A percentile compares a stretch with the other conserved stretches of the same genome.
Conservation (phyloP, 352 stramenopile species). For the Phytophthora litchii region DNA sequence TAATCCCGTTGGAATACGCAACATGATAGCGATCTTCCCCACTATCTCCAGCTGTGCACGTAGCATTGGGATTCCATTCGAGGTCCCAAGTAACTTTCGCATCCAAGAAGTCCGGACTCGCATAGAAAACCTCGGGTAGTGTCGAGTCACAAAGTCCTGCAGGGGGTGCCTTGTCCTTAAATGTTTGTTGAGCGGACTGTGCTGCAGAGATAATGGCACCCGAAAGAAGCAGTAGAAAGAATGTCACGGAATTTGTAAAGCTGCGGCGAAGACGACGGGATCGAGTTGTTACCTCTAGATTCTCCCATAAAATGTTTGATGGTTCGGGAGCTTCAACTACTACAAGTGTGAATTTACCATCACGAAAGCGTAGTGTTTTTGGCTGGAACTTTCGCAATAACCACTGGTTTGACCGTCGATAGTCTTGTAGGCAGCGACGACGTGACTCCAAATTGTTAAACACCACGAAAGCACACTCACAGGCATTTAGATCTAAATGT, state of each 20-base stretch:
- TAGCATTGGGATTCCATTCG: constrained; percentile 60
- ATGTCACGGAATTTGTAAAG: constrained; percentile 75
- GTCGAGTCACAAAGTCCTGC: constrained; percentile 61
- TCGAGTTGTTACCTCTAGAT: constrained; percentile 71
- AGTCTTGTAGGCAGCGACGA: constrained; percentile 78
- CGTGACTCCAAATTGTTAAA: constrained; percentile 89
- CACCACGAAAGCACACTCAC: constrained; percentile 85
- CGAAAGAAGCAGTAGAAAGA: constrained; percentile 75
- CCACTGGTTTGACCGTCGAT: constrained; percentile 55
- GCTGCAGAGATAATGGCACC: constrained; percentile 77
- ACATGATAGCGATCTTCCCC: constrained; percentile 56
- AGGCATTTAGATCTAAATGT: constrained; percentile 65
- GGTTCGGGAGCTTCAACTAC: constrained; percentile 71
- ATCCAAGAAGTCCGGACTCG: constrained; percentile 35
- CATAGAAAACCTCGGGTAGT: constrained; percentile 70
- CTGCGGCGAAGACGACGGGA: constrained; percentile 66
- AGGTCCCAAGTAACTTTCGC: constrained; percentile 49
- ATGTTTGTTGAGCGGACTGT: constrained; percentile 70
- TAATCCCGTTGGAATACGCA: constrained; percentile 66
- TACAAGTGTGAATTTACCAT: constrained; percentile 48
- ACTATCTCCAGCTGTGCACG: constrained; percentile 32
- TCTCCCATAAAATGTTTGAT: constrained; percentile 90
- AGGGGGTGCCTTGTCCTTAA: constrained; percentile 71
- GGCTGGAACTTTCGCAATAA: constrained; percentile 60
- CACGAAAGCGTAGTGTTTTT: constrained; percentile 61